These are phyloP conservation scores for Jacaranda mimosifolia DNA, from an alignment of 257 asterid species.

Conservation along the genomic window DNA sequence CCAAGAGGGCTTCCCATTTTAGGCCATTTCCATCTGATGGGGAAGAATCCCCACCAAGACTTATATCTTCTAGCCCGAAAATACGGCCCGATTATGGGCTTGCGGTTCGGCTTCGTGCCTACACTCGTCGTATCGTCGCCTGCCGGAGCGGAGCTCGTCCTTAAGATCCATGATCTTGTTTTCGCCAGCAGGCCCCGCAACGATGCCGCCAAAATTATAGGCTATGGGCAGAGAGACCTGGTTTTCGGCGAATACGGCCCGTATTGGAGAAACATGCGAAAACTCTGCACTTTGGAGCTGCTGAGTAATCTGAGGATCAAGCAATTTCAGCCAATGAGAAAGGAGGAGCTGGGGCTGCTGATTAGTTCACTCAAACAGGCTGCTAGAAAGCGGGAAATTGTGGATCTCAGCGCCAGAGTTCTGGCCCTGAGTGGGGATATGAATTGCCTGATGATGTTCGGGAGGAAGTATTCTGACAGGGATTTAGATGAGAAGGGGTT, in stretches of 20 bases:
- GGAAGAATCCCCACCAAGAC: slow-evolving; percentile 51
- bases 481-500: slow-evolving; percentile 44
- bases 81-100: slow-evolving; percentile 53
- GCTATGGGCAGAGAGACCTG: slow-evolving; percentile 35
- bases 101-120: slow-evolving; percentile 44
- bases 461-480: slow-evolving; percentile 49
- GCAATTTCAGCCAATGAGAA: slow-evolving; percentile 44
- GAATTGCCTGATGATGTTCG: slow-evolving; percentile 48
- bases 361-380: slow-evolving; percentile 27
- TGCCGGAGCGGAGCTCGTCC: slow-evolving; percentile 42
- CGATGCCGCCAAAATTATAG: slow-evolving; percentile 7
- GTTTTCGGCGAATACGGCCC: slow-evolving; percentile 34
- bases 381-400: slow-evolving; percentile 20
- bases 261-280: slow-evolving; percentile 55
- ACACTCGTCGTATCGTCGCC: slow-evolving; percentile 45
- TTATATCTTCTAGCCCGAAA: slow-evolving; percentile 36
- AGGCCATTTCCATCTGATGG: slow-evolving; percentile 52
- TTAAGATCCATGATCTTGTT: slow-evolving; percentile 50
- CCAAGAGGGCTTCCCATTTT: slow-evolving; percentile 43
- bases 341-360: slow-evolving; percentile 39
- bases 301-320: slow-evolving; percentile 40
- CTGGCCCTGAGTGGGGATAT: slow-evolving; percentile 39
- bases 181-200: slow-evolving; percentile 45
- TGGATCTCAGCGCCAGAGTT: slow-evolving; percentile 41
- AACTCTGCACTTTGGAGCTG: slow-evolving; percentile 46